Evolutionary conservation across 202 grass and related monocot species (phyloP), one percentile per base, ranked within the genome.

Genomic region (Panicum hallii): DNA sequence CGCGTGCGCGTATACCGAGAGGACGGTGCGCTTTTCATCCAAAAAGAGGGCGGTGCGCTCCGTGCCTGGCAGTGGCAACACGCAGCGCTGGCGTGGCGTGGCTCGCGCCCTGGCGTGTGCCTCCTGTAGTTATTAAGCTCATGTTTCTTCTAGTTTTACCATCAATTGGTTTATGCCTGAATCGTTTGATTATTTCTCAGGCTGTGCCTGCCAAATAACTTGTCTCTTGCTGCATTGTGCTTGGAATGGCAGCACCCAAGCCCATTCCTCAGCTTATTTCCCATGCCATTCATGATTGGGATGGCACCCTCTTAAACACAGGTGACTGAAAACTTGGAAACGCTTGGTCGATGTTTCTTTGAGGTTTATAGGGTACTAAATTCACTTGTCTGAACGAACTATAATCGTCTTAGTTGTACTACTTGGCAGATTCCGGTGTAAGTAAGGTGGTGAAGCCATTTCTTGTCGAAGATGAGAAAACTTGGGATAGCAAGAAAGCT

Each of bases 221-320:
- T 86, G 34, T 79, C 53, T 81, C 47, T 71, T 70, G 57, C 55
- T 72, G 56, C 83, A 75, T 63, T 79, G 52, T 42, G 22, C 71
- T 77, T 90, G 72, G 72, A 85, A 99, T 95, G 89, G 88, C 93
- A 67, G 79, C 91, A 70, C 63, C 91, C 9, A 92, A 88, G 72
- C 77, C 82, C 11, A 61, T 86, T 49, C 19, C 68, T 64, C 75
- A 81, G 45, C 55, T 90, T 63, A 70, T 92, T 86, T 92, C 93
- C 14, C 88, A 94, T 86, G 96, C 96, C 77, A 96, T 99, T 84
- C 88, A 96, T 58, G 96, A 94, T 84, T 86, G 96, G 88, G 96
- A 99, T 76, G 96, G 93, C 65, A 99, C 96, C 53, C 93, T 99
- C 72, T 78, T 96, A 79, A 96, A 99, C 72, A 99, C 93, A 92